These are phyloP conservation scores for Lactarius psammicola DNA, from an alignment of 768 basidiomycete species.

Conservation along the genomic window DNA sequence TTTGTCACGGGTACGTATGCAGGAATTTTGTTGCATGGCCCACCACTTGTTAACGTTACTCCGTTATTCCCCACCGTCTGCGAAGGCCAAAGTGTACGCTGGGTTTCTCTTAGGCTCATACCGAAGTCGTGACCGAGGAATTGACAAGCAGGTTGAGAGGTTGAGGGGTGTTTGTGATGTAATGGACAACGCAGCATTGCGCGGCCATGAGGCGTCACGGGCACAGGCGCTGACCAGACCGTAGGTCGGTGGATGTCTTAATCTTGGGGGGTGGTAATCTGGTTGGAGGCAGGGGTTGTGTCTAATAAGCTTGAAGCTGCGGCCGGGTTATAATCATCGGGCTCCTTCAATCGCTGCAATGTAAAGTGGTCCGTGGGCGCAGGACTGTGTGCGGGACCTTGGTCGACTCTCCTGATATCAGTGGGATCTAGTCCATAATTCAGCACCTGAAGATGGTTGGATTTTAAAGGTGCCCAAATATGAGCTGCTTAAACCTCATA, in stretches of 20 bases:
- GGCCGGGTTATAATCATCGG: not conserved
- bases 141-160: too few species aligned
- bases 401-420: not conserved
- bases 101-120: not conserved
- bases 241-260: too few species aligned
- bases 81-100: slow-evolving; percentile 21
- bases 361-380: not conserved
- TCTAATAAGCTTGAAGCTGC: too few species aligned
- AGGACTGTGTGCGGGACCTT: too few species aligned
- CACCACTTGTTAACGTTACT: not conserved
- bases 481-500: not conserved
- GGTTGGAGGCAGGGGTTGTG: too few species aligned
- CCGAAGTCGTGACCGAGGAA: too few species aligned
- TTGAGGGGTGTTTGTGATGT: too few species aligned
- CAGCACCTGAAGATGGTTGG: not conserved
- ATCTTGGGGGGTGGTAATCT: too few species aligned
- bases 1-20: slow-evolving; percentile 28
- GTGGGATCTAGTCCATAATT: not conserved
- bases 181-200: too few species aligned
- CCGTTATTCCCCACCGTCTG: not conserved
- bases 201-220: too few species aligned
- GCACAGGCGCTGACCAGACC: too few species aligned
- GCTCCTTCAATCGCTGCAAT: not conserved
- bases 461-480: not conserved
- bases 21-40: not conserved